Base-by-base conservation (phyloP, 2,329 filamentous ascomycete species). In the Talaromyces sp. region DNA sequence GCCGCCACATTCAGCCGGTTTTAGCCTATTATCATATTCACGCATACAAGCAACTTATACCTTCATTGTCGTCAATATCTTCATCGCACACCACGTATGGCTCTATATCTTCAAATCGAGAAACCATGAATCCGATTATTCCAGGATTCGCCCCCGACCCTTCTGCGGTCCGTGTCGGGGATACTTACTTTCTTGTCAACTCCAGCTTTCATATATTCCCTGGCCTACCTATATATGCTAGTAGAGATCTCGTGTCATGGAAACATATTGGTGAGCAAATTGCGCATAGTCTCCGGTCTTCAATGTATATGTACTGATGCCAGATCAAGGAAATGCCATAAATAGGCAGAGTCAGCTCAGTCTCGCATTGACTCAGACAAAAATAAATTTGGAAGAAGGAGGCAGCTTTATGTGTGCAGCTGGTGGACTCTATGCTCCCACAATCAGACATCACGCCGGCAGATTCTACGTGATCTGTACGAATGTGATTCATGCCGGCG, bases 161-260 rank as follows among this genome's bases (percentile, higher is more conserved):
- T 19, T 69, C 67, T 0, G 47, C 56, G 33, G 52, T 69, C 37
- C 58, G 19, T 11, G 66, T 70, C 1, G 69, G 25, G 15, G 68
- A 64, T 39, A 56, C 56, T n/a, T 71, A 70, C 27, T 71, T 72
- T 64, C 65, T 76, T 69, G 85, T 91, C 49, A 86, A 90, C 67
- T 84, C 91, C 37, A 85, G 86, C 1, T 90, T 90, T 1, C 92
- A 91, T 69, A 86, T 90, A 3, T 92, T 91, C 70, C 82, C 91
- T 1, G 87, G 90, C 63, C 80, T 90, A n/a, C 88, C 87, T 0
- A 69, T 70, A 35, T 68, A 73, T 75, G 71, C 72, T 22, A 78
- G 75, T 7, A 73, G 72, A 31, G 74, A 79, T 61, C 69, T 79
- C 3, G 61, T 71, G 35, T 68, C 69, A 61, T 77, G 74, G 75